Evolutionary conservation across 2,329 filamentous ascomycete species (phyloP), one percentile per base, ranked within the genome.

Genomic region (Calonectria hawksworthii): DNA sequence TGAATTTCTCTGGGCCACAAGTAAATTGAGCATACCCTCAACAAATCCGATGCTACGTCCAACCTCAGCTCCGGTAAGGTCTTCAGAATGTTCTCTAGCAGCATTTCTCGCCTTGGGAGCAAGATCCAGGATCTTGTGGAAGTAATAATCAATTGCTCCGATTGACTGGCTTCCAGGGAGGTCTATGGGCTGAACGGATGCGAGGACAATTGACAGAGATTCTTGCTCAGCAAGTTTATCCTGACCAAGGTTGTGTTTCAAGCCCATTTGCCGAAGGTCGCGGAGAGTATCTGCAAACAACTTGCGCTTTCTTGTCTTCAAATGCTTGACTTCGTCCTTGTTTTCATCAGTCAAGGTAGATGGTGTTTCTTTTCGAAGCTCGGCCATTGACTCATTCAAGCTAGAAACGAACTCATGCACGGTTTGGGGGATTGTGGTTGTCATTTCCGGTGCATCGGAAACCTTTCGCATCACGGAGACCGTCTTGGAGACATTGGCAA

Each of bases 281-380:
- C 95, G 96, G 76, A 99, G 87, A 0, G 94, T 96, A 79, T 99
- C 96, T 0, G 95, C 94, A 80, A 98, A 97, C 18, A 99, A 90
- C 79, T 96, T 96, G 54, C 95, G 92, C 86, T 99, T 99, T 80
- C 95, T 92, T 3, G 92, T 93, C 87, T 98, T 99, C 78, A 99
- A 91, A 83, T 98, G 95, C 84, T 98, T 96, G 75, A 98, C 92
- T 21, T 90, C 84, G 14, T 93, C 90, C 82, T 96, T 96, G 84
- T 97, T 98, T 54, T 98, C 96, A 32, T 98, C 95, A 0, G 91
- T 98, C 59, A 98, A 86, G n/a, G 90, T 89, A 0, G 91, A 88
- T 0, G 97, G 97, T 0, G 97, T 99, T 77, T 95, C 94, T 74
- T 95, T 95, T 77, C 94, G 94, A 74, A 99, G 90, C 74, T 96